These are phyloP conservation scores for Naganishia liquefaciens DNA, from an alignment of 1,284 basidiomycete genomes.

Conservation along the genomic window DNA sequence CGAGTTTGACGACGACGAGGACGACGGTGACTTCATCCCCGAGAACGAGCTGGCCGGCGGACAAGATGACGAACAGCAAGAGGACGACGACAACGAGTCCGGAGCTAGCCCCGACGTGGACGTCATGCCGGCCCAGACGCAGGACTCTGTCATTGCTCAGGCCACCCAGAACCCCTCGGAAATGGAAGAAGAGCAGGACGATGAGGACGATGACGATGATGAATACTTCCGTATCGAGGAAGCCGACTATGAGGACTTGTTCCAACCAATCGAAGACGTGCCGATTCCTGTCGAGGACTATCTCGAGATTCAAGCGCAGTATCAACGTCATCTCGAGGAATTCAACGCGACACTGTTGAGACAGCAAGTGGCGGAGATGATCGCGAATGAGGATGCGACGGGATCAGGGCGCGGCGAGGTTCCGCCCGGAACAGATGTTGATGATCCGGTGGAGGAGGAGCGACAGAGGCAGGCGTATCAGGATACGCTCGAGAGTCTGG, in stretches of 20 bases:
- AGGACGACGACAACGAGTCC: neutral
- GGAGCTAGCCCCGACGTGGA: neutral
- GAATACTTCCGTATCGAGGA: constrained; percentile 25
- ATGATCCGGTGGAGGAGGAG: neutral
- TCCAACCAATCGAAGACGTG: constrained; percentile 32
- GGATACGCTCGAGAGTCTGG: constrained; percentile 19
- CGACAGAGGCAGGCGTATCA: constrained; percentile 11
- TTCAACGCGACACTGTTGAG: constrained; percentile 19
- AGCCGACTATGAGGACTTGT: constrained; percentile 29
- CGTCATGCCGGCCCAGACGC: constrained; percentile 5
- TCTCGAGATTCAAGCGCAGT: constrained; percentile 23
- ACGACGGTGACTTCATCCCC: constrained; percentile 30
- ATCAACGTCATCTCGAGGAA: constrained; percentile 14
- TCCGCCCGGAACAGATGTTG: neutral
- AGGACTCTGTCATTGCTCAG: constrained; percentile 16
- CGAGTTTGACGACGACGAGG: constrained; percentile 29
- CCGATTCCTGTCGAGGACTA: constrained; percentile 29
- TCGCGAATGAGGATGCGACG: constrained; percentile 14
- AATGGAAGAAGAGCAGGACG: constrained; percentile 20
- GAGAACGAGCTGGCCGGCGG: neutral
- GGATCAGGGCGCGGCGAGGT: neutral
- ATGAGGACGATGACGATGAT: constrained; percentile 28
- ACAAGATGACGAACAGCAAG: neutral
- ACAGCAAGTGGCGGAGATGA: constrained; percentile 24
- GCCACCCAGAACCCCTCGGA: constrained; percentile 7